Base-by-base conservation (phyloP, 805 yeast genomes). In the Lipomyces yamadae region DNA sequence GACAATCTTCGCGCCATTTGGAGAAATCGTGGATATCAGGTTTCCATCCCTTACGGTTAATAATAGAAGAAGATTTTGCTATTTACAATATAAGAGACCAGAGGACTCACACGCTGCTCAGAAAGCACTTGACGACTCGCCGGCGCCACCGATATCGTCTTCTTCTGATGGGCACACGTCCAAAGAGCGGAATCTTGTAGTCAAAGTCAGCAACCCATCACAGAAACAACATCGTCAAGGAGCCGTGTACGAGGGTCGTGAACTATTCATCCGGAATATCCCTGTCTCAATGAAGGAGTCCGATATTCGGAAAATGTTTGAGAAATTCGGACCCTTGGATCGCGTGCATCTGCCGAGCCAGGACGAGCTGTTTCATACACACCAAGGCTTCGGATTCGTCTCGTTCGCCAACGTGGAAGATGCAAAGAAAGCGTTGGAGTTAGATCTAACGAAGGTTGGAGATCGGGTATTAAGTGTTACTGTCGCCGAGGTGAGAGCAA, bases 311-410 rank as follows among this genome's bases (percentile, higher is more conserved):
- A 72, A 77, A 1, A 62, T 81, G 2, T 88, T 90, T 72, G 74
- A 72, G 3, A 74, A 78, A 52, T 84, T 74, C 76, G 95, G 94
- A 0, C 70, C 69, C 0, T 80, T 90, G 15, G 89, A 86, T 63
- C 77, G 76, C 50, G 75, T 89, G 0, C 80, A 78, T 39, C 68
- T 89, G 2, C 65, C 82, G 57, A 75, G 75, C 37, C 75, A 73
- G 35, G 74, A 75, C 6, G 70, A 64, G 52, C 59, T 64, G 2
- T 66, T 77, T 39, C 73, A 78, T 6, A 69, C 73, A 15, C 83
- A 87, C 72, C 86, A 85, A 57, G 93, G 94, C 0, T 87, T 82
- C 75, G 96, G 88, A 0, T 89, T 90, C 73, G 77, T 90, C 0
- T 79, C 84, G 0, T 89, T 85, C 71, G 65, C 73, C 1, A 76